Conservation (phyloP, 768 basidiomycete genomes). For the Lentinula edodes region DNA sequence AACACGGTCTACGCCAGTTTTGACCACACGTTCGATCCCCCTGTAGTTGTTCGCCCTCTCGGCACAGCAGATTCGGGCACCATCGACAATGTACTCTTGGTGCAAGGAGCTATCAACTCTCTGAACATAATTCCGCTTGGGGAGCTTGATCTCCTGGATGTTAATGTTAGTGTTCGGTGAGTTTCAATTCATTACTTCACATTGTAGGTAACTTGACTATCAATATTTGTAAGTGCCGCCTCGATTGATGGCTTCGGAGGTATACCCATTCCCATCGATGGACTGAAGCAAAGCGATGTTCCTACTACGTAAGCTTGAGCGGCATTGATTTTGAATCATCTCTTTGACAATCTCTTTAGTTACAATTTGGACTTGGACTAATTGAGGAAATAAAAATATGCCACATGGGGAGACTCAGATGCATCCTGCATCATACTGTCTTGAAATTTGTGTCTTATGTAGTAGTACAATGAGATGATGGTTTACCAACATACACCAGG, state of each 20-base stretch:
- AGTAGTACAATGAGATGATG: no score
- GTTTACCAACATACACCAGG: no score
- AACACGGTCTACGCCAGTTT: constrained; percentile 54
- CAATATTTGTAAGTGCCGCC: constrained; percentile 16
- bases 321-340: background rate
- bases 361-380: constrained; percentile 3
- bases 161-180: constrained; percentile 33
- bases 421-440: no score
- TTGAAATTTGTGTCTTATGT: no score
- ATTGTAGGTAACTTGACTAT: background rate
- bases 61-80: constrained; percentile 53
- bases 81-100: constrained; percentile 51
- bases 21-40: constrained; percentile 47
- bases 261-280: constrained; percentile 28
- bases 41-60: constrained; percentile 43
- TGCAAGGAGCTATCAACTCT: constrained; percentile 42
- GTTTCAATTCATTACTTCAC: background rate
- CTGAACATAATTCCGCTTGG: constrained; percentile 51
- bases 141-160: constrained; percentile 42
- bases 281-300: constrained; percentile 28
- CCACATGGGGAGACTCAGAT: no score
- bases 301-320: constrained; percentile 26
- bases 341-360: background rate
- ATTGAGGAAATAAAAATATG: background rate
- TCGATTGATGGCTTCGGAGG: constrained; percentile 27